Base-by-base conservation (phyloP, 176 grass and related monocot species). In the Themeda triandra region DNA sequence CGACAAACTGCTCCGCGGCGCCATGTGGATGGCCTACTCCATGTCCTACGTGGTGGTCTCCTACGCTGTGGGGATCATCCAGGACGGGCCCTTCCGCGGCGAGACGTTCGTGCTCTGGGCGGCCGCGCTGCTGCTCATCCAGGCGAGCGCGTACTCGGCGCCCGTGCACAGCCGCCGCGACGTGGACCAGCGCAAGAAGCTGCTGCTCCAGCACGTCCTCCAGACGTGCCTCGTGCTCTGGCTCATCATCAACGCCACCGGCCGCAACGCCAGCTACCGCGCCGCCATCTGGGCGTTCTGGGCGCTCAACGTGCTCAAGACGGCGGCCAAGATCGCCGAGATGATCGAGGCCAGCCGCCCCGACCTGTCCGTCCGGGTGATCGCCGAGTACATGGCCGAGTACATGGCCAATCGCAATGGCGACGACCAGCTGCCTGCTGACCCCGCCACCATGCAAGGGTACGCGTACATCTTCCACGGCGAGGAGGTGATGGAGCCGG, bases 101-200 rank as follows among this genome's bases (percentile, higher is more conserved):
- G 89, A 91, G 89, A 75, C 85, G 24, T 91, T 91, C 80, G 85
- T 87, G 68, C 85, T 90, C 6, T 93, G 91, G 91, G 88, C 81
- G 23, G 40, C 82, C 1, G 87, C 88, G 63, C 70, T 93, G 76
- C 81, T 87, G 6, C 82, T 87, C 36, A 83, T 90, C 87, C 83
- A 82, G 77, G 88, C 77, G 9, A 85, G 91, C 78, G 80, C 78
- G 21, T 80, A 89, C 56, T 76, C 71, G 11, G 82, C 60, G 18
- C 88, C 84, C 37, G 82, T 66, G 64, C 88, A 93, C 88, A 85
- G 72, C 77, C 88, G 82, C 77, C 77, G 76, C 71, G 85, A 93
- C 71, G 62, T 91, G 0, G 63, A 51, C 80, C 85, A 91, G 84
- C 85, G 89, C 30, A 90, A 90, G 84, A 91, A 87, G 85, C 75